Percentiles rank a stretch among this genome's conserved stretches.
phyloP scores from a whole-genome alignment of 163 green algal genomes.

The Scenedesmus sp. region DNA sequence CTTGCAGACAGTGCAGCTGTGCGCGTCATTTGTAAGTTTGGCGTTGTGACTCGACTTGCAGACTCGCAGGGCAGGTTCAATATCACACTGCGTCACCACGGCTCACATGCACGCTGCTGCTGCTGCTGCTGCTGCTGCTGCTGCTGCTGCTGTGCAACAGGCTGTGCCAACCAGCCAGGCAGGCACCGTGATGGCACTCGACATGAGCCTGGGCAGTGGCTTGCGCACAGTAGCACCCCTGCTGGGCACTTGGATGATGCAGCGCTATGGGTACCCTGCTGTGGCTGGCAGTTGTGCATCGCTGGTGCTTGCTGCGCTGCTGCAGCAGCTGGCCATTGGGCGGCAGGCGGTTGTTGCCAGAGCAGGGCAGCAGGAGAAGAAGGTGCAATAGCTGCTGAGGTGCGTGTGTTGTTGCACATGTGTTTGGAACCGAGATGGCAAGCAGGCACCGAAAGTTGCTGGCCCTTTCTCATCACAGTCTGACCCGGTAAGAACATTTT shows the following conservation, averaged over 20 bases:
- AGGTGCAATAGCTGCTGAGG: not conserved
- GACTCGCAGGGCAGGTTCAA: not conserved
- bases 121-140: not conserved
- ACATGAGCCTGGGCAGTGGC: conserved; percentile 38
- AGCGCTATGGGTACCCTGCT: conserved; percentile 1
- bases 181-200: conserved; percentile 37
- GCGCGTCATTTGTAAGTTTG: too few relatives aligned
- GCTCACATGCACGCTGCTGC: not conserved
- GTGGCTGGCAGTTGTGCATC: conserved; percentile 1
- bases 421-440: not conserved
- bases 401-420: not conserved
- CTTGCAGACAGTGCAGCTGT: too few relatives aligned
- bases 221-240: conserved; percentile 29
- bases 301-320: not conserved
- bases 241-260: conserved; percentile 25
- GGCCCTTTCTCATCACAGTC: too few relatives aligned
- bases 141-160: not conserved
- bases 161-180: conserved; percentile 22
- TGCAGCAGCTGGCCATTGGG: conserved; percentile 5
- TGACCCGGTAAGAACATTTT: too few relatives aligned
- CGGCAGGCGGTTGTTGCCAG: not conserved
- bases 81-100: not conserved
- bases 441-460: too few relatives aligned
- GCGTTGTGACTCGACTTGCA: too few relatives aligned
- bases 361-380: not conserved